Base-by-base conservation (phyloP, 495 filamentous ascomycete genomes). In the Penicillium verhagenii region DNA sequence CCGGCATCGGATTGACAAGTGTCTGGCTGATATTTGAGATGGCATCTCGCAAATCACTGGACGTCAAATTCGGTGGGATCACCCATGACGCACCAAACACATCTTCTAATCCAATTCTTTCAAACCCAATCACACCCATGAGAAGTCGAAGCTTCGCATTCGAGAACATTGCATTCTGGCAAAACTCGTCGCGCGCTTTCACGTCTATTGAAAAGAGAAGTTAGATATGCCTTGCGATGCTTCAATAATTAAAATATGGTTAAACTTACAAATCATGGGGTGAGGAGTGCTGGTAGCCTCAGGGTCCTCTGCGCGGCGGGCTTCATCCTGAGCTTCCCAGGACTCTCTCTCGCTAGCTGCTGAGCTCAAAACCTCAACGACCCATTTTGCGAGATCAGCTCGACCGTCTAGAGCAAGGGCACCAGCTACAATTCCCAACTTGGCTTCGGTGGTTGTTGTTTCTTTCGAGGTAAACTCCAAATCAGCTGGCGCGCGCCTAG, bases 71-170 rank as follows among this genome's bases (percentile, higher is more conserved):
- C 3, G 88, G 81, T 0, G 93, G 90, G 35, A 97, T 75, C 35
- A 90, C 72, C 94, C 94, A 99, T 11, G 79, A 76, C 28, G 87
- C 84, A 53, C 91, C 86, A 6, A 80, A 79, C 10, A 92, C 88
- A 52, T 93, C 87, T 40, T 86, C 76, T 16, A 74, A 67, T 3
- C 87, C 84, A 4, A 91, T 73, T 14, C 84, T 78, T 60, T 88
- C 82, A 47, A 94, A 82, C 4, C 90, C 89, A 42, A 87, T 73
- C 3, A 91, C 76, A 0, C 76, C 84, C 82, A 97, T 86, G 6
- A 99, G 83, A 21, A 97, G 85, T 24, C 93, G 87, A 7, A 97
- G 84, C 63, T 91, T 86, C n/a, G 88, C 85, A 61, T 97, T 92
- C 59, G 89, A 92, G 69, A 92, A 95, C 71, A 96, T 84, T 20